Percentiles rank a stretch among this genome's conserved stretches.
Evolutionary conservation across 495 filamentous ascomycete genomes (phyloP).

Genomic region (Penicillium crystallinum): DNA sequence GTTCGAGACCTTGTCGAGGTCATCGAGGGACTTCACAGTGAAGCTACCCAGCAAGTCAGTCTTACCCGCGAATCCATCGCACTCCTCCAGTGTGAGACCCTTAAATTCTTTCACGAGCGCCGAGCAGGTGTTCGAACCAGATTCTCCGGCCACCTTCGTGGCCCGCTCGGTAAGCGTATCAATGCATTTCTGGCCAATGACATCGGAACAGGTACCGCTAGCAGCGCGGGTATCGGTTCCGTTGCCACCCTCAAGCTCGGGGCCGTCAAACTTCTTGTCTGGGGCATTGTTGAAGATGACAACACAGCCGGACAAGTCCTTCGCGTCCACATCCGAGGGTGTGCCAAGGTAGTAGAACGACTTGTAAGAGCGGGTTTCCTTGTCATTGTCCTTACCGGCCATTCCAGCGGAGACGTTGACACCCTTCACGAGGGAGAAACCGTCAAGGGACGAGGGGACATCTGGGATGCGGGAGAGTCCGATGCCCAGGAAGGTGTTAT

Average conservation of each 20-base stretch:
- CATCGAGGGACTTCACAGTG: not conserved
- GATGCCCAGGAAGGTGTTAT: conserved; percentile 10
- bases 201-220: conserved; percentile 12
- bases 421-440: conserved; percentile 15
- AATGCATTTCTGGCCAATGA: conserved; percentile 6
- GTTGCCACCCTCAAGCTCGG: not conserved
- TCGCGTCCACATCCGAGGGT: not conserved
- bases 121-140: not conserved
- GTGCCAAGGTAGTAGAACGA: not conserved
- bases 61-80: not conserved
- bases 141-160: not conserved
- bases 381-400: not conserved
- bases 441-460: conserved; percentile 3
- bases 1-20: not conserved
- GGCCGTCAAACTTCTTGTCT: not conserved
- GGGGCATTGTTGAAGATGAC: not conserved
- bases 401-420: conserved; percentile 7
- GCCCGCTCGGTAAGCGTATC: not conserved
- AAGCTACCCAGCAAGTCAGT: not conserved
- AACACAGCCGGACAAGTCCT: not conserved
- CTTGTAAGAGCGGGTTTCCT: not conserved
- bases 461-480: conserved; percentile 10
- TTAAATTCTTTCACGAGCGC: not conserved
- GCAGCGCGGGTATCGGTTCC: conserved; percentile 1
- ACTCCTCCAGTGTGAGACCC: not conserved